A percentile compares a stretch with the other conserved stretches of the same genome.
phyloP scores from a whole-genome alignment of 805 yeast genomes.

The Saturnispora besseyi region DNA sequence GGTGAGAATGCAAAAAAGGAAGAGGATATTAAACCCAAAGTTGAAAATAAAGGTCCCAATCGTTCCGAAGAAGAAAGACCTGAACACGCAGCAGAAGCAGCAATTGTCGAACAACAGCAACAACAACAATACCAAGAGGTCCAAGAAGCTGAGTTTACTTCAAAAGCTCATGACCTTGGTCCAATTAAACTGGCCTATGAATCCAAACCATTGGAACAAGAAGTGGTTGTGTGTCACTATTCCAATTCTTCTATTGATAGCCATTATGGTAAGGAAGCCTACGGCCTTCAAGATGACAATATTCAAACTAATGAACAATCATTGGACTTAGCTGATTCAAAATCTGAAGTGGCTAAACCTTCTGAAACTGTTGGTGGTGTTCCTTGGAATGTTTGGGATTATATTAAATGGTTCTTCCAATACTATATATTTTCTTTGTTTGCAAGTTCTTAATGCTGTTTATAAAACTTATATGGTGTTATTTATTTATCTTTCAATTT shows the following conservation, averaged over 20 bases:
- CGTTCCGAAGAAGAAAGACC: too few species aligned
- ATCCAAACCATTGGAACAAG: too few species aligned
- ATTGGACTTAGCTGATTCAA: not conserved
- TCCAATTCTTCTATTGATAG: too few species aligned
- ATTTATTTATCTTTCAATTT: not conserved
- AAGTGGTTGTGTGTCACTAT: too few species aligned
- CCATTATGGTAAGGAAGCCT: not conserved
- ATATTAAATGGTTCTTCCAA: slow-evolving; percentile 14
- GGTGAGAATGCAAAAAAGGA: not conserved
- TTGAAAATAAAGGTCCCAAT: not conserved
- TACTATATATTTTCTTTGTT: slow-evolving; percentile 15
- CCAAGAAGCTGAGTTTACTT: too few species aligned
- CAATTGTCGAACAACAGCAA: too few species aligned
- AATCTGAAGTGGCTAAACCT: not conserved
- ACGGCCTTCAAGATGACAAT: not conserved
- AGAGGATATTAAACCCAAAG: not conserved
- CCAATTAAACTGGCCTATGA: too few species aligned
- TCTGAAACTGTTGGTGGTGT: not conserved
- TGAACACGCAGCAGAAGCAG: too few species aligned
- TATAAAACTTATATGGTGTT: not conserved
- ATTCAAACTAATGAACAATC: not conserved
- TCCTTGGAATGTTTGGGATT: slow-evolving; percentile 8
- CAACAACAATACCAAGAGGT: too few species aligned
- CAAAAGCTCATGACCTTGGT: too few species aligned
- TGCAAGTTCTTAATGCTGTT: not conserved